phyloP scores from a whole-genome alignment of 78 protist genomes.

The Dictyostelium citrinum region DNA sequence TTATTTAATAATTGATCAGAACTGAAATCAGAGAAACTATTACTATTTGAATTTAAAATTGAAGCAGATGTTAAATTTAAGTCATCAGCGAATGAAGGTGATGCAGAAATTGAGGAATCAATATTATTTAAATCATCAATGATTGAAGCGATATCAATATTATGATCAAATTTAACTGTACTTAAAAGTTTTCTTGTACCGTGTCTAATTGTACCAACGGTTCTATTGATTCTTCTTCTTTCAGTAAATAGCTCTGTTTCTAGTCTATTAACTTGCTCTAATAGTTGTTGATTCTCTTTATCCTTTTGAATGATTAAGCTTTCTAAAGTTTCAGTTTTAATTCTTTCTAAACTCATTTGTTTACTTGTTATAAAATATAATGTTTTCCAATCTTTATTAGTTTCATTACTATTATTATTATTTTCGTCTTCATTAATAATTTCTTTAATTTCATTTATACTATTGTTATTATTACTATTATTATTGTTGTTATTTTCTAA shows the following conservation, averaged over 20 bases:
- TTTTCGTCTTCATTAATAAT: background rate
- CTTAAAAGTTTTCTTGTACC: conserved; percentile 12
- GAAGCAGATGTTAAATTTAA: background rate
- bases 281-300: conserved; percentile 28
- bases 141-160: conserved; percentile 33
- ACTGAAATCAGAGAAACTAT: background rate
- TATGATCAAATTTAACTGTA: conserved; percentile 17
- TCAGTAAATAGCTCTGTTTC: conserved; percentile 11
- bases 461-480: background rate
- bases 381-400: conserved; percentile 34
- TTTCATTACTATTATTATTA: background rate
- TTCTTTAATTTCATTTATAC: background rate
- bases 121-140: conserved; percentile 41
- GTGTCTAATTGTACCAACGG: conserved; percentile 43
- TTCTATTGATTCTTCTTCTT: conserved; percentile 15
- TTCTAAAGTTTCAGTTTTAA: conserved; percentile 16
- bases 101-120: background rate
- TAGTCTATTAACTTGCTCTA: background rate
- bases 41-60: background rate
- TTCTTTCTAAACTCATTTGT: conserved; percentile 20
- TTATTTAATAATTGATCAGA: background rate
- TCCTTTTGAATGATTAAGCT: conserved; percentile 8
- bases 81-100: background rate
- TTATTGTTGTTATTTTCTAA: background rate
- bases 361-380: conserved; percentile 5